These are phyloP conservation scores for Pythium utonaiense DNA, from an alignment of 352 stramenopile species.

Conservation along the genomic window DNA sequence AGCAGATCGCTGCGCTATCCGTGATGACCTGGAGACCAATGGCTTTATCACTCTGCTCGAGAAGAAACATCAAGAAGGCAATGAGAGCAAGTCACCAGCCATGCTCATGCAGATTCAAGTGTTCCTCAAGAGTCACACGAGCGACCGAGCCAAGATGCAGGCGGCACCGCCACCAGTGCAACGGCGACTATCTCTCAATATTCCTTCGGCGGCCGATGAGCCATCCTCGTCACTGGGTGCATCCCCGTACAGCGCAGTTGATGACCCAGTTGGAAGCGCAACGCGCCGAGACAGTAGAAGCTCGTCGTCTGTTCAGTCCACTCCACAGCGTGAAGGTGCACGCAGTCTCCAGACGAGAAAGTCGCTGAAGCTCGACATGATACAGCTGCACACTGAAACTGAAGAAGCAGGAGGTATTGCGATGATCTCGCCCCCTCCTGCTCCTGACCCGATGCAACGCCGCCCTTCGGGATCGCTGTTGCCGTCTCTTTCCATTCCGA, in stretches of 20 bases:
- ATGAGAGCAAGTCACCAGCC: constrained; percentile 1
- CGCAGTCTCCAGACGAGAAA: constrained; percentile 20
- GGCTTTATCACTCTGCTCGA: constrained; percentile 37
- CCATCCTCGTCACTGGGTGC: neutral
- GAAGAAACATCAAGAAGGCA: constrained; percentile 9
- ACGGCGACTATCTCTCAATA: constrained; percentile 11
- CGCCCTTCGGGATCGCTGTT: constrained; percentile 17
- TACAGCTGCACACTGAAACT: constrained; percentile 15
- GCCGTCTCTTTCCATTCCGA: constrained; percentile 22
- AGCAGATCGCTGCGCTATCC: constrained; percentile 32
- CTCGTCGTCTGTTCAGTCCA: neutral
- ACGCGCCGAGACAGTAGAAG: neutral
- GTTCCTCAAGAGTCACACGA: constrained; percentile 19
- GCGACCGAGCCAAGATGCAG: constrained; percentile 7
- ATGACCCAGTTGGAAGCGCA: neutral
- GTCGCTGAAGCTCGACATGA: constrained; percentile 20
- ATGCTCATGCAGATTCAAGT: constrained; percentile 25
- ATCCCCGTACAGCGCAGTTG: neutral
- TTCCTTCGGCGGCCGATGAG: constrained; percentile 5
- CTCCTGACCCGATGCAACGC: constrained; percentile 16
- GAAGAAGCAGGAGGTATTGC: constrained; percentile 1
- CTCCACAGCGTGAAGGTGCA: constrained; percentile 8
- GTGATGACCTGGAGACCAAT: constrained; percentile 34
- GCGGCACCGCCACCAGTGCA: constrained; percentile 2
- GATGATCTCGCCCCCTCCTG: constrained; percentile 13